Evolutionary conservation across 768 basidiomycete genomes (phyloP), one percentile per base, ranked within the genome.

Genomic region (Lentinula edodes): DNA sequence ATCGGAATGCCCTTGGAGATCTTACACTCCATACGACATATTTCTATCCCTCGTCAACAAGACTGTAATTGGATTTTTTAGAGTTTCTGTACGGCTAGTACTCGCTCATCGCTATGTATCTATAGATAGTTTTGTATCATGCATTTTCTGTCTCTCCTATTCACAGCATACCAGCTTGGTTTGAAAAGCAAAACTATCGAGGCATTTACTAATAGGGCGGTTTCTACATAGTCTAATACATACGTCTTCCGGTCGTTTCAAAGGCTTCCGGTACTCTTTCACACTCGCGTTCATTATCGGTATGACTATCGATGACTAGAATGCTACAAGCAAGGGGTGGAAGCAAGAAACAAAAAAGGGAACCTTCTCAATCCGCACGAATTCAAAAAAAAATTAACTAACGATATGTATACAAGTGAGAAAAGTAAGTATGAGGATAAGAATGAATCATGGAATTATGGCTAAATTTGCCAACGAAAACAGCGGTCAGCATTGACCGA

Each of bases 401-500:
- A 34, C 13, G 35, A 52, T 52, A n/a, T n/a, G n/a, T n/a, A 52
- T 52, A 16, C 51, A 35, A 52, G 18, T 36, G 28, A 9, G 15
- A 52, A 13, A 52, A 35, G 16, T 45, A 28, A 28, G 43, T 18
- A 18, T 45, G 15, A 16, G n/a, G 6, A 45, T 45, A 45, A 16
- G 43, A 45, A 13, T 6, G 12, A 15, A 6, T 18, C 4, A 43
- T 43, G 42, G 2, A n/a, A 43, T 7, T 6, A n/a, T n/a, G 16
- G 6, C 20, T 48, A 6, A 23, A 20, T 48, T 20, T 6, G 12
- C 43, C n/a, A 18, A 20, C 7, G 10, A 45, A 28, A 15, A 3
- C 9, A n/a, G 35, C 28, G 35, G 20, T 62, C 39, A 66, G 39
- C 69, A 67, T 38, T 55, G 67, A 20, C 54, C 61, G 8, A 58